Evolutionary conservation across 257 asterid species (phyloP).

Genomic region (Verbascum thapsus): DNA sequence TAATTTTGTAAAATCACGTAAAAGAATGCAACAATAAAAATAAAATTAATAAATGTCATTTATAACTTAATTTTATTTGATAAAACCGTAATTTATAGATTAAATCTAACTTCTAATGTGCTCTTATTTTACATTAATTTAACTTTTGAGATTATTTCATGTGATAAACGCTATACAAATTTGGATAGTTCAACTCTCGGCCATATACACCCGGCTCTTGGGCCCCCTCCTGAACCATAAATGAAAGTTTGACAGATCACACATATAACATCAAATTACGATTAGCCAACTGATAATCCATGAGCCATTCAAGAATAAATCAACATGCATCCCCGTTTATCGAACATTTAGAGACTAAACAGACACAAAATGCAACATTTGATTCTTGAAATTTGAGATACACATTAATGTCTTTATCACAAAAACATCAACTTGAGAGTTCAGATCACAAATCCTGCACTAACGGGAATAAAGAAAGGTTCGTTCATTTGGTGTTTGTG

Average conservation of each 20-base stretch:
- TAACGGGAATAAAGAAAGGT: conserved; percentile 10
- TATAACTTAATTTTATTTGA: too few relatives aligned
- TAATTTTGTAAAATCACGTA: too few relatives aligned
- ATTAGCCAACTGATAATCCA: background rate
- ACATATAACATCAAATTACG: background rate
- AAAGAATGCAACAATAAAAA: too few relatives aligned
- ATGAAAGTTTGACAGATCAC: background rate
- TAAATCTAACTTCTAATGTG: too few relatives aligned
- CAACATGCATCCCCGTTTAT: background rate
- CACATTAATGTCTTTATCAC: conserved; percentile 26
- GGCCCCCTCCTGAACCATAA: background rate
- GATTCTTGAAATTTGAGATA: conserved; percentile 27
- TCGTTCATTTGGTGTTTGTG: conserved; percentile 9
- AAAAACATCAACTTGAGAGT: conserved; percentile 21
- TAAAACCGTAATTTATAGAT: too few relatives aligned
- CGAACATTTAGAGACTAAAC: background rate
- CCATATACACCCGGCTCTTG: too few relatives aligned
- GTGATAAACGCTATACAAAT: too few relatives aligned
- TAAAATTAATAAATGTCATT: too few relatives aligned
- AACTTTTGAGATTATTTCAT: too few relatives aligned
- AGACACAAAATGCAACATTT: conserved; percentile 12
- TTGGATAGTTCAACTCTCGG: too few relatives aligned
- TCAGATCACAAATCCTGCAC: conserved; percentile 11
- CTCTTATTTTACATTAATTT: too few relatives aligned
- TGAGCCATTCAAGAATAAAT: background rate